These are phyloP conservation scores for Phytophthora pistaciae DNA, from an alignment of 352 stramenopile species.

Conservation along the genomic window DNA sequence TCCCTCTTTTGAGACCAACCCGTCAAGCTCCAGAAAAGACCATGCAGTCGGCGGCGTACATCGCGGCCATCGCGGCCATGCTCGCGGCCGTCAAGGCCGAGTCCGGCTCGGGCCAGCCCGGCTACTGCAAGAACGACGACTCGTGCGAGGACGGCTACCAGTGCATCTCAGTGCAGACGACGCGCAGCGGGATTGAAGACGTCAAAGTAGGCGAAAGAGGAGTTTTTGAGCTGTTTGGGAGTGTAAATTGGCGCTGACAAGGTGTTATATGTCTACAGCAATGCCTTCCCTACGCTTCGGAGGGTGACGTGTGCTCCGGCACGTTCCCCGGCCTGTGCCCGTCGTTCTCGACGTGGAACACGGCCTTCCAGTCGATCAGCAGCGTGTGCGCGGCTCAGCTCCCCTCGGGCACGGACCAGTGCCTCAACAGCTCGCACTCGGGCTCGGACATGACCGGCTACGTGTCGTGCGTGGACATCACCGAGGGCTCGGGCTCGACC, in stretches of 20 bases:
- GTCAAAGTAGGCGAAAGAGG: slow-evolving; percentile 76
- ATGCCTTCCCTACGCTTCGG: slow-evolving; percentile 62
- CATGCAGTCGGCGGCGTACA: slow-evolving; percentile 40
- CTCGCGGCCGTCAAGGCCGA: slow-evolving; percentile 39
- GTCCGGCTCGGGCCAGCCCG: slow-evolving; percentile 54
- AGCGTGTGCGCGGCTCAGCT: slow-evolving; percentile 77
- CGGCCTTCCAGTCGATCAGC: slow-evolving; percentile 68
- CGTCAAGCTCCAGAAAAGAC: slow-evolving; percentile 7
- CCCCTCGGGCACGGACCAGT: slow-evolving; percentile 56
- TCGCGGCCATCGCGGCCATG: slow-evolving; percentile 36
- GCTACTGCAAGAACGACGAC: slow-evolving; percentile 68
- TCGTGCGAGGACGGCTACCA: slow-evolving; percentile 67
- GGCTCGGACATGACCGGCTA: slow-evolving; percentile 35
- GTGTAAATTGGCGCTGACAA: neutral
- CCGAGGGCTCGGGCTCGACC: slow-evolving; percentile 39
- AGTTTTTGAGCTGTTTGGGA: no score
- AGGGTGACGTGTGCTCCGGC: slow-evolving; percentile 70
- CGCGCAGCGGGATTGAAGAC: slow-evolving; percentile 61
- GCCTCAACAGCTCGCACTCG: slow-evolving; percentile 41
- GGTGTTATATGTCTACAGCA: slow-evolving; percentile 24
- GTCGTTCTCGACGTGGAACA: slow-evolving; percentile 80
- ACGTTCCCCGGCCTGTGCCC: slow-evolving; percentile 66
- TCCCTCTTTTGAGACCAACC: slow-evolving; percentile 47
- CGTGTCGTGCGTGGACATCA: slow-evolving; percentile 51
- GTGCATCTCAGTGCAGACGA: slow-evolving; percentile 85